Conservation (phyloP, 2,329 filamentous ascomycete genomes). For the Trichoderma sp. region DNA sequence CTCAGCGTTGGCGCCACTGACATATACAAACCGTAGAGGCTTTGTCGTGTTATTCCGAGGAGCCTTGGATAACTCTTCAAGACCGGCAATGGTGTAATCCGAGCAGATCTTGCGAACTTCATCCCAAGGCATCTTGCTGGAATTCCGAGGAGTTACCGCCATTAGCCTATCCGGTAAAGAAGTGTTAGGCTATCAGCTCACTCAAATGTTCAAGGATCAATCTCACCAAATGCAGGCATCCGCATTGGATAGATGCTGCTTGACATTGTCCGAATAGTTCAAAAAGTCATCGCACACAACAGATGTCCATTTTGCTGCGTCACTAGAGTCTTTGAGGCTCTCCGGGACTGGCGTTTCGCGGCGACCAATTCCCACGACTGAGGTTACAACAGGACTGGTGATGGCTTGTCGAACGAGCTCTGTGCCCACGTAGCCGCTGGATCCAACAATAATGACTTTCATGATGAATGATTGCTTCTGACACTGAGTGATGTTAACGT, state of each 20-base stretch:
- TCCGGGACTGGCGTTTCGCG: conserved; percentile 35
- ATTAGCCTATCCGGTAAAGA: conserved; percentile 36
- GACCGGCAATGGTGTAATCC: conserved; percentile 33
- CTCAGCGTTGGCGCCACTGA: conserved; percentile 47
- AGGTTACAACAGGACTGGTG: conserved; percentile 37
- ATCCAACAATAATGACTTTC: conserved; percentile 47
- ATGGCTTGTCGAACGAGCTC: conserved; percentile 48
- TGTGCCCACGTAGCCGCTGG: conserved; percentile 44
- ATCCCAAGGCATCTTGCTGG: conserved; percentile 34
- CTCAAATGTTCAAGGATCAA: not conserved
- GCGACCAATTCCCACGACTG: conserved; percentile 45
- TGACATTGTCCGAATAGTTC: conserved; percentile 43
- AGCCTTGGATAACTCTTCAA: conserved; percentile 40
- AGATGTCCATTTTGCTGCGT: conserved; percentile 41
- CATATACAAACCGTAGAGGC: conserved; percentile 51
- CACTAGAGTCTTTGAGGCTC: conserved; percentile 25
- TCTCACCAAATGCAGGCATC: conserved; percentile 46
- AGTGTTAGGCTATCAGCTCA: not conserved
- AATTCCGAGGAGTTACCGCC: conserved; percentile 43
- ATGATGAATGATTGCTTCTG: conserved; percentile 29
- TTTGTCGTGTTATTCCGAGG: conserved; percentile 26
- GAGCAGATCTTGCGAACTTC: conserved; percentile 44
- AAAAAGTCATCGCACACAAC: conserved; percentile 44
- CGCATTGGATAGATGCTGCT: conserved; percentile 42
- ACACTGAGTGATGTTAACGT: not conserved